Evolutionary conservation across 192 early-diverging fungal species (phyloP).

Genomic region (Coemansia sp.): DNA sequence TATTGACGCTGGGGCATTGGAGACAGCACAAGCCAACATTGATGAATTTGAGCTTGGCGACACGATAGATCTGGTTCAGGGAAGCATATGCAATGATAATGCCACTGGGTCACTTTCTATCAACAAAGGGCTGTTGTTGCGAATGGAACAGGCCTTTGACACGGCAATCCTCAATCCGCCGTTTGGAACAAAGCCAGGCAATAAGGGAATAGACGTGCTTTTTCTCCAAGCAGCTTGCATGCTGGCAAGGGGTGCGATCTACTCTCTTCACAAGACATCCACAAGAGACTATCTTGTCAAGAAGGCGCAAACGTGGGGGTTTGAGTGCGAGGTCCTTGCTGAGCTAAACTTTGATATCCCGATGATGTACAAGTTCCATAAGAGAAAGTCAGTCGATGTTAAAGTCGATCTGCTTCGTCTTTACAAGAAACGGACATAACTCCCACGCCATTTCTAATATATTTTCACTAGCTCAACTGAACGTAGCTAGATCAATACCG

Average conservation of each 20-base stretch:
- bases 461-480: too few relatives aligned
- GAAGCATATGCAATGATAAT: constrained; percentile 43
- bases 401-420: constrained; percentile 72
- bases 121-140: constrained; percentile 31
- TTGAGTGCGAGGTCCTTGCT: constrained; percentile 69
- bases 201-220: constrained; percentile 73
- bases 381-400: constrained; percentile 70
- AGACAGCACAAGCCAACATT: constrained; percentile 68
- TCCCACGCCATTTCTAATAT: neutral
- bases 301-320: constrained; percentile 73
- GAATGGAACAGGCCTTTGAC: constrained; percentile 62
- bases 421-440: neutral
- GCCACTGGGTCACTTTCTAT: constrained; percentile 15
- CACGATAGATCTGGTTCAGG: constrained; percentile 65
- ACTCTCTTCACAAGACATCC: constrained; percentile 78
- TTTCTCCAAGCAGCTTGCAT: constrained; percentile 68
- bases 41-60: constrained; percentile 59
- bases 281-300: constrained; percentile 71
- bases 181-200: constrained; percentile 73
- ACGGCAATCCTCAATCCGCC: constrained; percentile 84
- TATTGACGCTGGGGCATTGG: constrained; percentile 71
- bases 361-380: constrained; percentile 81
- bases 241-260: constrained; percentile 65
- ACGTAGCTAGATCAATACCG: too few relatives aligned
- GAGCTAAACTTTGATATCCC: constrained; percentile 77